phyloP scores from a whole-genome alignment of 495 filamentous ascomycete species.

The Penicillium desertorum region DNA sequence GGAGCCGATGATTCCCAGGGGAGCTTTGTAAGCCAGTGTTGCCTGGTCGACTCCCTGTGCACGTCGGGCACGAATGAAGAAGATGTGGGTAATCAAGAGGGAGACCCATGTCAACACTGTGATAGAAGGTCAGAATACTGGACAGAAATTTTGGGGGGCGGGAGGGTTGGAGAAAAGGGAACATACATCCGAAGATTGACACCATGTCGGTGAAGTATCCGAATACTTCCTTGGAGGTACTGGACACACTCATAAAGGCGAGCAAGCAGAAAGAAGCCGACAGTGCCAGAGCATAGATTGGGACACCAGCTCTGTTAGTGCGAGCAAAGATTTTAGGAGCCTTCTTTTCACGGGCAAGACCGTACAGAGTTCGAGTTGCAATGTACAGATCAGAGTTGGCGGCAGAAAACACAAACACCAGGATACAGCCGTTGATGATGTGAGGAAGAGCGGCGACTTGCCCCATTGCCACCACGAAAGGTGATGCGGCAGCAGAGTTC shows the following conservation, averaged over 20 bases:
- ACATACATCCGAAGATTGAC: slow-evolving; percentile 58
- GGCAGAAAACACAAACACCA: slow-evolving; percentile 67
- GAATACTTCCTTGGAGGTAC: slow-evolving; percentile 61
- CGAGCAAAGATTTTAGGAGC: slow-evolving; percentile 63
- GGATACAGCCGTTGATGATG: slow-evolving; percentile 56
- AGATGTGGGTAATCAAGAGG: slow-evolving; percentile 70
- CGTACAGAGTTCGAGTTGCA: slow-evolving; percentile 68
- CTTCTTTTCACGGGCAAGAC: slow-evolving; percentile 66
- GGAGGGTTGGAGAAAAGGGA: slow-evolving; percentile 44
- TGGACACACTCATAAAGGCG: slow-evolving; percentile 67
- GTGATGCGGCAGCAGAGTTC: slow-evolving; percentile 35
- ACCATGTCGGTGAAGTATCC: slow-evolving; percentile 75
- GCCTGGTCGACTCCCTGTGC: slow-evolving; percentile 61
- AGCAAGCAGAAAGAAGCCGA: slow-evolving; percentile 58
- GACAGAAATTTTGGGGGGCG: slow-evolving; percentile 14
- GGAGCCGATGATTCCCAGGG: slow-evolving; percentile 61
- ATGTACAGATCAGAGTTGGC: slow-evolving; percentile 67
- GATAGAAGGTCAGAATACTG: neutral
- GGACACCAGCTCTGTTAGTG: slow-evolving; percentile 67
- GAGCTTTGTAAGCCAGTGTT: slow-evolving; percentile 64
- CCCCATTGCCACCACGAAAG: slow-evolving; percentile 54
- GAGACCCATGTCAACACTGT: slow-evolving; percentile 57
- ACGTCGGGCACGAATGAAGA: slow-evolving; percentile 63
- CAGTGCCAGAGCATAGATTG: slow-evolving; percentile 58
- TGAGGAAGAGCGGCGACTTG: slow-evolving; percentile 44